Evolutionary conservation across 305 asterid species (phyloP).

Genomic region (Fraxinus greggii): DNA sequence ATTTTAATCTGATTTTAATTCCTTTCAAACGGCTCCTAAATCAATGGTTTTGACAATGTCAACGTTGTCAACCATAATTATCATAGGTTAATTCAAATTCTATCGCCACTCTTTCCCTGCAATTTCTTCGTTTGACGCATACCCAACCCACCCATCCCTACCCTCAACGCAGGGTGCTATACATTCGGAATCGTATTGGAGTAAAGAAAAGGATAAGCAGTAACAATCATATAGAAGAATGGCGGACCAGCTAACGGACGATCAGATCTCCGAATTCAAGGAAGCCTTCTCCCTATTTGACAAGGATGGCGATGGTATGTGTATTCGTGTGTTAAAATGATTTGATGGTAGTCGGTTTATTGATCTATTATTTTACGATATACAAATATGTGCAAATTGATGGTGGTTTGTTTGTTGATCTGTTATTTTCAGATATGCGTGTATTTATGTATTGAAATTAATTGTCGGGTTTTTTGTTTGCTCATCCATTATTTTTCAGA

Average conservation of each 20-base stretch:
- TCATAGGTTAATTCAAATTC: too few relatives aligned
- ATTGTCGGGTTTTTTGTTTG: neutral
- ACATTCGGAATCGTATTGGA: neutral
- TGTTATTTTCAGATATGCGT: neutral
- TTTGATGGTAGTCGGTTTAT: neutral
- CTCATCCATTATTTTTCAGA: neutral
- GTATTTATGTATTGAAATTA: neutral
- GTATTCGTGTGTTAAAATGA: neutral
- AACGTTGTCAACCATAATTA: neutral
- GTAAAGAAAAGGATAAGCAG: neutral
- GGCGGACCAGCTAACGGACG: conserved; percentile 42
- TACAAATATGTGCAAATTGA: neutral
- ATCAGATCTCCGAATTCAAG: conserved; percentile 42
- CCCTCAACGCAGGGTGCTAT: neutral
- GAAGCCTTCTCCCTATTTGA: conserved; percentile 39
- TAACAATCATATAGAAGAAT: conserved; percentile 1
- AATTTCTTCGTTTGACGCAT: neutral
- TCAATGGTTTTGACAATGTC: too few relatives aligned
- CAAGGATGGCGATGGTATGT: conserved; percentile 37
- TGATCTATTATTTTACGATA: neutral
- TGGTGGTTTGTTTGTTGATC: neutral
- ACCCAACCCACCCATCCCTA: neutral
- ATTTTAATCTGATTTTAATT: too few relatives aligned
- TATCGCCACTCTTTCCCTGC: neutral
- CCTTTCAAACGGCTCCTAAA: too few relatives aligned